A percentile compares a stretch with the other conserved stretches of the same genome.
phyloP scores from a whole-genome alignment of 352 stramenopile species.

The Pythium dissimile region DNA sequence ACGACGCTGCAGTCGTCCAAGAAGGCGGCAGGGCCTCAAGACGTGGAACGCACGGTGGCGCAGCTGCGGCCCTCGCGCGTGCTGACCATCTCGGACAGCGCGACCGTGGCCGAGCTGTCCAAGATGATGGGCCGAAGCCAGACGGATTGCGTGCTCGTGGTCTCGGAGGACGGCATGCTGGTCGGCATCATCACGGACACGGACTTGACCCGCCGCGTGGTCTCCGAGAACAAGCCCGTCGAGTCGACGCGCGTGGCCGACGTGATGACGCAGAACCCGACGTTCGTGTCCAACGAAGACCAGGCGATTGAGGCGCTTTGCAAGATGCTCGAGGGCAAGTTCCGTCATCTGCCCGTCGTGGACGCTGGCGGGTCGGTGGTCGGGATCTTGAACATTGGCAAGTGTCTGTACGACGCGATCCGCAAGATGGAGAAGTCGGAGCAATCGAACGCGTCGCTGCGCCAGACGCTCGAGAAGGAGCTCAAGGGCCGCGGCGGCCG shows the following conservation, averaged over 20 bases:
- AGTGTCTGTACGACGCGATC: conserved; percentile 98
- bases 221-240: conserved; percentile 73
- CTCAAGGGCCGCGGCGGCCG: conserved; percentile 50
- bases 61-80: conserved; percentile 85
- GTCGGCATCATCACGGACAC: conserved; percentile 96
- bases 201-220: conserved; percentile 77
- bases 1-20: conserved; percentile 51
- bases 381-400: conserved; percentile 97
- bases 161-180: conserved; percentile 85
- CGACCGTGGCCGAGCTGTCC: conserved; percentile 83
- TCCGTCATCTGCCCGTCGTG: conserved; percentile 83
- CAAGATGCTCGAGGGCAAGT: conserved; percentile 85
- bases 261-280: conserved; percentile 83
- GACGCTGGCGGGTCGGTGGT: conserved; percentile 86
- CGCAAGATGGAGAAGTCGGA: conserved; percentile 95
- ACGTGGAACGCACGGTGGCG: conserved; percentile 74
- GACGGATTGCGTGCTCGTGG: conserved; percentile 91
- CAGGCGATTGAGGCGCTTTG: conserved; percentile 83
- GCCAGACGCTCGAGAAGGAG: conserved; percentile 76
- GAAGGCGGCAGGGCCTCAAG: conserved; percentile 43
- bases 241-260: conserved; percentile 67
- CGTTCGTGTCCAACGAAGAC: conserved; percentile 82
- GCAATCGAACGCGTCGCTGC: conserved; percentile 64
- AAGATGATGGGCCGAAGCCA: conserved; percentile 89
- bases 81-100: conserved; percentile 78